Evolutionary conservation across 208 protist genomes (phyloP).

Genomic region (Acanthamoeba lenticulata): DNA sequence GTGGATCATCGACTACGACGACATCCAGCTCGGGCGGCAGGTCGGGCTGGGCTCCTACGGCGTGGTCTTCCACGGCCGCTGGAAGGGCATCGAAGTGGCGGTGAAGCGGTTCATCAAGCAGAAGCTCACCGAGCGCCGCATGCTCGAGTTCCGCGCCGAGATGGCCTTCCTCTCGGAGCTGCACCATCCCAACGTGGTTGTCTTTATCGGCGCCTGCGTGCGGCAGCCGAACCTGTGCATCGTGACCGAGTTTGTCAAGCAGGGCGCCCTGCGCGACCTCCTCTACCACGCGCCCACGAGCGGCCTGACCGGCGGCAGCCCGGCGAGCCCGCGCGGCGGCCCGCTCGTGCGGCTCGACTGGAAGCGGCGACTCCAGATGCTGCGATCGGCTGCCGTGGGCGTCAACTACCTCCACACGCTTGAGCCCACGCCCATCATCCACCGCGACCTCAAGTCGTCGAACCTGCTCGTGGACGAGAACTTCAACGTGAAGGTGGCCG

Average conservation of each 20-base stretch:
- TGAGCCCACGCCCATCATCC: not conserved
- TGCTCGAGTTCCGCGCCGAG: conserved; percentile 2
- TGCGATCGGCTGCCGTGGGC: not conserved
- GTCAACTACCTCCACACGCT: not conserved
- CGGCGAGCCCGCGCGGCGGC: not conserved
- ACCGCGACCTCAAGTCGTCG: not conserved
- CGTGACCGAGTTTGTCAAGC: conserved; percentile 23
- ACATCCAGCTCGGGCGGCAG: conserved; percentile 13
- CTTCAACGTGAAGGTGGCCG: not conserved
- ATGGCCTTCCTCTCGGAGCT: not conserved
- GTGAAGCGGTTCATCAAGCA: conserved; percentile 41
- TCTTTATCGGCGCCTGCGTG: not conserved
- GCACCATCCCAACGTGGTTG: conserved; percentile 27
- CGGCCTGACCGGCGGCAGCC: not conserved
- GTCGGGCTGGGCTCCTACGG: not conserved
- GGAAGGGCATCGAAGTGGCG: not conserved
- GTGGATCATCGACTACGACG: not conserved
- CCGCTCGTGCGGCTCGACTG: not conserved
- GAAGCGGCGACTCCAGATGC: not conserved
- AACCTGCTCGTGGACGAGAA: conserved; percentile 15
- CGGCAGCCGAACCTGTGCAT: not conserved
- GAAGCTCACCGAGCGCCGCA: not conserved
- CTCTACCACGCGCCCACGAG: conserved; percentile 39
- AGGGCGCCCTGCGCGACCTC: conserved; percentile 66
- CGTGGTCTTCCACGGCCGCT: not conserved